Conservation (phyloP, 2,329 filamentous ascomycete species). For the Penicillium psychrosexuale region DNA sequence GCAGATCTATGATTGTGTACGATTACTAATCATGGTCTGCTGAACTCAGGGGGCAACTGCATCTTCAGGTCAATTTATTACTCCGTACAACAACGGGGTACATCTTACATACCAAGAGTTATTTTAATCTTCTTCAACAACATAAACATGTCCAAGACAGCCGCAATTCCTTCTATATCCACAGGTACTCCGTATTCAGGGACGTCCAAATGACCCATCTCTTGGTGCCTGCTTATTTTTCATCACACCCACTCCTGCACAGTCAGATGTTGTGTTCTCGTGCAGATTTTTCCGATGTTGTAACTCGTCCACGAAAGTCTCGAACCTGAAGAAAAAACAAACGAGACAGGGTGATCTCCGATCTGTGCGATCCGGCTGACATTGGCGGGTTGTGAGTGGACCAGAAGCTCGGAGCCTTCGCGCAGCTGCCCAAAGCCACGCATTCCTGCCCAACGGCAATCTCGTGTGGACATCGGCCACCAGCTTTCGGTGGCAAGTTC, state of each 20-base stretch:
- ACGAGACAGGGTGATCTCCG: conserved; percentile 14
- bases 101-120: background rate
- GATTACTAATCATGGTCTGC: too few relatives aligned
- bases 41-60: too few relatives aligned
- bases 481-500: conserved; percentile 20
- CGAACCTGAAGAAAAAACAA: conserved; percentile 7
- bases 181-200: background rate
- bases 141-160: background rate
- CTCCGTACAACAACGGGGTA: too few relatives aligned
- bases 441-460: conserved; percentile 39
- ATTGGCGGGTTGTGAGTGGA: conserved; percentile 19
- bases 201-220: background rate
- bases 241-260: conserved; percentile 1
- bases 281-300: conserved; percentile 3
- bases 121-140: background rate
- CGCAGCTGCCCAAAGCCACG: conserved; percentile 36
- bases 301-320: conserved; percentile 2
- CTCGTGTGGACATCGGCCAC: conserved; percentile 7
- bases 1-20: too few relatives aligned
- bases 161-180: background rate
- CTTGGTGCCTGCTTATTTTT: conserved; percentile 2
- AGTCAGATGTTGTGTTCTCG: conserved; percentile 3
- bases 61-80: background rate
- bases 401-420: conserved; percentile 9
- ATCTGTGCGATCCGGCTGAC: conserved; percentile 20